A percentile compares a stretch with the other conserved stretches of the same genome.
These are phyloP conservation scores for Cenococcum geophilum DNA, from an alignment of 495 filamentous ascomycete species.

Conservation along the genomic window DNA sequence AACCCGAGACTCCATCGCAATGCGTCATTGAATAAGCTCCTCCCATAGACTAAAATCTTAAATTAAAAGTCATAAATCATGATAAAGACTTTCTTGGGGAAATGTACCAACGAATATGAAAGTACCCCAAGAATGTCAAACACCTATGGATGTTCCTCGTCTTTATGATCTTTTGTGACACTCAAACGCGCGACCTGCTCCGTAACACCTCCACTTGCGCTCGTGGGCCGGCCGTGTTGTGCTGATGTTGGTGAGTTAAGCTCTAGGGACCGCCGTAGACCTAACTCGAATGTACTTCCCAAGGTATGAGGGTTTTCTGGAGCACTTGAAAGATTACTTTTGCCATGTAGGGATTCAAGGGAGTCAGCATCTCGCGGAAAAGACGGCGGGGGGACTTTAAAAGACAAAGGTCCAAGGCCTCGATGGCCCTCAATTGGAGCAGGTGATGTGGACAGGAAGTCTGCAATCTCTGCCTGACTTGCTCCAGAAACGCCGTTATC, in stretches of 20 bases:
- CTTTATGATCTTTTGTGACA: constrained; percentile 11
- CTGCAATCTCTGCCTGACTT: constrained; percentile 33
- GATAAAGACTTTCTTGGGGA: not conserved
- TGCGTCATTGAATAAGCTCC: not conserved
- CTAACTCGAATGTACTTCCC: constrained; percentile 23
- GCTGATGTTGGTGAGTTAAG: constrained; percentile 9
- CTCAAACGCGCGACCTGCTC: constrained; percentile 30
- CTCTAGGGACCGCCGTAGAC: constrained; percentile 29
- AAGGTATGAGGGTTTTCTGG: constrained; percentile 4
- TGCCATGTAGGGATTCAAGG: constrained; percentile 14
- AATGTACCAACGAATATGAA: no score
- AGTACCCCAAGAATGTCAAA: not conserved
- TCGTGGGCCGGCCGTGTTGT: constrained; percentile 14
- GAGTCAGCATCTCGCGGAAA: constrained; percentile 18
- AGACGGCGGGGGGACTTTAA: not conserved
- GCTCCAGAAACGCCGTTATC: constrained; percentile 15
- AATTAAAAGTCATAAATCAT: not conserved
- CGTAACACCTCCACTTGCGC: constrained; percentile 24
- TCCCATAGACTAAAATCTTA: not conserved
- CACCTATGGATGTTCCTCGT: not conserved
- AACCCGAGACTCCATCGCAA: not conserved
- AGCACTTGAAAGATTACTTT: not conserved
- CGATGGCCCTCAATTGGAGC: constrained; percentile 25
- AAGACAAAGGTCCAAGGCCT: constrained; percentile 20
- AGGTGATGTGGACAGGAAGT: constrained; percentile 28